A percentile compares a stretch with the other conserved stretches of the same genome.
phyloP scores from a whole-genome alignment of 306 rosid species.

The Luffa acutangula region DNA sequence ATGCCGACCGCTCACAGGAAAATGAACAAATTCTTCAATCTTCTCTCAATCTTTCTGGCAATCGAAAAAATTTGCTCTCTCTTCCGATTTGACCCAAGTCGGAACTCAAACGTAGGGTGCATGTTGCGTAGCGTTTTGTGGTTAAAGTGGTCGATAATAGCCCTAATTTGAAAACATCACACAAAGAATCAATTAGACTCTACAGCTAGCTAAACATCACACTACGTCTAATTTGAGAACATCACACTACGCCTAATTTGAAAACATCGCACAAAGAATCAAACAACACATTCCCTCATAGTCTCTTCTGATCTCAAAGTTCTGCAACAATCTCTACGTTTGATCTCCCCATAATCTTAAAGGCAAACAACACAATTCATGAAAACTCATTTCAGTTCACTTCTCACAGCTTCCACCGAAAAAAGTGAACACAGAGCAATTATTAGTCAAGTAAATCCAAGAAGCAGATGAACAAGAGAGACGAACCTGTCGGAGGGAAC shows the following conservation, averaged over 20 bases:
- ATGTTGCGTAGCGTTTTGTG: too few species aligned
- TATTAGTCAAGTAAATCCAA: background rate
- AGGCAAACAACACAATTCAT: background rate
- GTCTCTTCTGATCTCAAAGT: constrained; percentile 89
- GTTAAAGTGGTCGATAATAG: too few species aligned
- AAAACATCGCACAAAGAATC: too few species aligned
- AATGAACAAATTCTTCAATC: background rate
- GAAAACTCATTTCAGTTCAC: background rate
- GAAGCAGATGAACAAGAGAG: background rate
- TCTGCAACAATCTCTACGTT: constrained; percentile 85
- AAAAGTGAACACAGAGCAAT: background rate
- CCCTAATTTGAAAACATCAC: too few species aligned
- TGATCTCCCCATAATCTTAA: constrained; percentile 95
- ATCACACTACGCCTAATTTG: too few species aligned
- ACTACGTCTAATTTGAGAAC: too few species aligned
- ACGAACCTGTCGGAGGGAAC: constrained; percentile 88
- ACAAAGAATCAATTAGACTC: too few species aligned
- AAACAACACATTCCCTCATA: constrained; percentile 62
- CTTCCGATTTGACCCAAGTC: background rate
- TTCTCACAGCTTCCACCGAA: background rate
- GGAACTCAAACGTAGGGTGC: background rate
- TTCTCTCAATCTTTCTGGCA: background rate
- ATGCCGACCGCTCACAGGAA: background rate
- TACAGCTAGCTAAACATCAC: too few species aligned
- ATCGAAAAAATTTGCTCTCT: background rate